Conservation (phyloP, 208 protist species). For the Trypanosoma scelopori region DNA sequence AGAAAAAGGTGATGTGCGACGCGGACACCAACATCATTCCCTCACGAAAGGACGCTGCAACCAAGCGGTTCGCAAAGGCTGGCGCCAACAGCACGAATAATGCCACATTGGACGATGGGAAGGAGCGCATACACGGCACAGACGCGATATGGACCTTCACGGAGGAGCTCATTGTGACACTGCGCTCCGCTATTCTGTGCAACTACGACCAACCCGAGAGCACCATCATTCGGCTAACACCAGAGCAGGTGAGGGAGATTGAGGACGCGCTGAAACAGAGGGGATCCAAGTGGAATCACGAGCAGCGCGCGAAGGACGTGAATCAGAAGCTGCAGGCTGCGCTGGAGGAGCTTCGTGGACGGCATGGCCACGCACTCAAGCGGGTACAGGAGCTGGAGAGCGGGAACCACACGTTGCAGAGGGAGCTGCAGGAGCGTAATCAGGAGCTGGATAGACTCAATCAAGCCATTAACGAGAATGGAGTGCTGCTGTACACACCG, state of each 20-base stretch:
- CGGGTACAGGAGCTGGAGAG: slow-evolving; percentile 24
- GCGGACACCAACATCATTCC: too few relatives aligned
- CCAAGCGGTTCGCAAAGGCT: background rate
- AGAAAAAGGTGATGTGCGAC: too few relatives aligned
- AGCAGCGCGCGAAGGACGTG: slow-evolving; percentile 28
- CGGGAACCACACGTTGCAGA: slow-evolving; percentile 3
- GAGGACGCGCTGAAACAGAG: slow-evolving; percentile 29
- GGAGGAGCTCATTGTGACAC: slow-evolving; percentile 21
- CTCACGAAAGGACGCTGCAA: too few relatives aligned
- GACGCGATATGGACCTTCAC: slow-evolving; percentile 24
- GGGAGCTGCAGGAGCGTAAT: slow-evolving; percentile 10
- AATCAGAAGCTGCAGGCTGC: slow-evolving; percentile 28
- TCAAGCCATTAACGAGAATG: slow-evolving; percentile 2
- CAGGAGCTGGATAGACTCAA: slow-evolving; percentile 25
- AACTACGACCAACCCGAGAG: slow-evolving; percentile 31
- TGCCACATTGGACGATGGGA: background rate
- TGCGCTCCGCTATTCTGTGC: slow-evolving; percentile 33
- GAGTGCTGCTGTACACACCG: background rate
- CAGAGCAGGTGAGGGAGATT: slow-evolving; percentile 38
- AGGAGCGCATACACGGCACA: slow-evolving; percentile 4
- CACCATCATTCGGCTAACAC: slow-evolving; percentile 34
- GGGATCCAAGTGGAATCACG: slow-evolving; percentile 24
- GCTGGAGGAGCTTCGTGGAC: slow-evolving; percentile 33
- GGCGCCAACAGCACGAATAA: background rate
- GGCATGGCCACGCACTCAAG: slow-evolving; percentile 25